Percentiles rank a stretch among this genome's conserved stretches.
phyloP scores from a whole-genome alignment of 2,329 filamentous ascomycete species.

The Fusarium sarcochroum region DNA sequence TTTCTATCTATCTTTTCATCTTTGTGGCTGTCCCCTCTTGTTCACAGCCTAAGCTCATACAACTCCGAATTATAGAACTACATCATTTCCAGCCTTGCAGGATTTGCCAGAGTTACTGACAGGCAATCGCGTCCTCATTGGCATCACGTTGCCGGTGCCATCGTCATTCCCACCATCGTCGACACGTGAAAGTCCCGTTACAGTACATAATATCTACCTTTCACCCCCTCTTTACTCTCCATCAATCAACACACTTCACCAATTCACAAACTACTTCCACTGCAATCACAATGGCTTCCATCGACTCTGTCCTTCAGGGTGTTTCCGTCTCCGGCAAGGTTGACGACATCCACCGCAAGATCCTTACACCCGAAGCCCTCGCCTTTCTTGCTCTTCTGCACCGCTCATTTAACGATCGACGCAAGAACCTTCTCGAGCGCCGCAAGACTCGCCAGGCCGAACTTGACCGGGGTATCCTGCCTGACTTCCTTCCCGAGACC shows the following conservation, averaged over 20 bases:
- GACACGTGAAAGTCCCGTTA: constrained; percentile 53
- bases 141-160: constrained; percentile 28
- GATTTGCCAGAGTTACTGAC: constrained; percentile 21
- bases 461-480: constrained; percentile 88
- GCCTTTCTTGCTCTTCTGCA: constrained; percentile 95
- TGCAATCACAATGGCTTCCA: constrained; percentile 70
- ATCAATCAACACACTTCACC: constrained; percentile 14
- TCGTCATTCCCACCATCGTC: constrained; percentile 39
- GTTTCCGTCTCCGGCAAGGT: constrained; percentile 87
- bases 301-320: constrained; percentile 85
- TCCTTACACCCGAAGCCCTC: constrained; percentile 89
- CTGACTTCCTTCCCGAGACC: constrained; percentile 96
- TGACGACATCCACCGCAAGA: constrained; percentile 85
- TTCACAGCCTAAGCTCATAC: constrained; percentile 3
- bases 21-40: neutral
- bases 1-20: constrained; percentile 4
- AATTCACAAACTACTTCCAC: constrained; percentile 4
- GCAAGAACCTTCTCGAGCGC: constrained; percentile 90
- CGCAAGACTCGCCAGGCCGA: constrained; percentile 90
- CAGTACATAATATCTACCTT: constrained; percentile 25
- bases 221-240: constrained; percentile 14
- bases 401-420: constrained; percentile 90
- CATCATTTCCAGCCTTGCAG: constrained; percentile 1
- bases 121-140: constrained; percentile 19
- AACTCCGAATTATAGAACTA: neutral